Percentiles rank a stretch among this genome's conserved stretches.
Conservation (phyloP, 352 stramenopile species). For the Phytophthora melonis region DNA sequence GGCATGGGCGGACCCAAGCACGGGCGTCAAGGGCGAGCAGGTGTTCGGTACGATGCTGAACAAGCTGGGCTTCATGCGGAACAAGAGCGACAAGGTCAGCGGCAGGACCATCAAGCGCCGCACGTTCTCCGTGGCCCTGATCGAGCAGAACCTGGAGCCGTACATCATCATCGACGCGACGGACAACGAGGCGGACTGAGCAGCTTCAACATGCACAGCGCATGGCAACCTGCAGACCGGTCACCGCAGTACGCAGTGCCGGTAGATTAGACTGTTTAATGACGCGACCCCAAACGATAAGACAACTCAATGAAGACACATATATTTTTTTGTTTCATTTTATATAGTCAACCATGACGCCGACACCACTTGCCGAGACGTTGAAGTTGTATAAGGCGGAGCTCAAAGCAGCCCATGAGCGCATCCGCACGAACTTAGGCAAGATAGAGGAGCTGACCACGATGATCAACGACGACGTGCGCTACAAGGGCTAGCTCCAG, state of each 20-base stretch:
- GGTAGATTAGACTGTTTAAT: too few relatives aligned
- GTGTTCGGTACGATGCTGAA: too few relatives aligned
- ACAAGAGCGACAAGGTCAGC: too few relatives aligned
- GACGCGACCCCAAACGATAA: neutral
- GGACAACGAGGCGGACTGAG: neutral
- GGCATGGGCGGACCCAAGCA: too few relatives aligned
- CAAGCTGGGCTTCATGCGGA: too few relatives aligned
- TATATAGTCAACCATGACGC: neutral
- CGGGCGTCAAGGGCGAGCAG: too few relatives aligned
- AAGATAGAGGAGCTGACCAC: neutral
- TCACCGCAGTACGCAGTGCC: too few relatives aligned
- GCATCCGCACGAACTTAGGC: neutral
- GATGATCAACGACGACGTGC: conserved; percentile 12
- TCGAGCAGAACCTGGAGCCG: too few relatives aligned
- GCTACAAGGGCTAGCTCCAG: conserved; percentile 1
- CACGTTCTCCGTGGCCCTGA: too few relatives aligned
- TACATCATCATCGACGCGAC: neutral
- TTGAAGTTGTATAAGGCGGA: conserved; percentile 1
- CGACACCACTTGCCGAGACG: neutral
- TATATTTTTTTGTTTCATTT: neutral
- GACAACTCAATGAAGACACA: neutral
- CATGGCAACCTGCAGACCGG: too few relatives aligned
- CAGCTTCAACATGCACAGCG: too few relatives aligned
- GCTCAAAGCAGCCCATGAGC: neutral
- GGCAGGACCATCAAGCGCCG: too few relatives aligned